Conservation (phyloP, 2,329 filamentous ascomycete genomes). For the Alternaria gansuensis region DNA sequence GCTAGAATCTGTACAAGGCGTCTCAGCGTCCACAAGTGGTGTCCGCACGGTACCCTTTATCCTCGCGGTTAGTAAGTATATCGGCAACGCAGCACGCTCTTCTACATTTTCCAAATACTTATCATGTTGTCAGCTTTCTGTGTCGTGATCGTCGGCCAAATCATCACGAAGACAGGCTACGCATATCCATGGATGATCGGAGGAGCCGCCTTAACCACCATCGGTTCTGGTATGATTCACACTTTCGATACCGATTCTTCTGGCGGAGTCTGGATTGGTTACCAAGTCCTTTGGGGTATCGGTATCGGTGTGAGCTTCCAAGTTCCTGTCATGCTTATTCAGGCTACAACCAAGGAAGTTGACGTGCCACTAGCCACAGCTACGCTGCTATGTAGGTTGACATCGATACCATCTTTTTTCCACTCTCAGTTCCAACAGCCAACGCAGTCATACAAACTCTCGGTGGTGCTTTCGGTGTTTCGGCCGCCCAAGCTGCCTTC, state of each 20-base stretch:
- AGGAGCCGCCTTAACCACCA: slow-evolving; percentile 42
- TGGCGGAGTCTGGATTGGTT: slow-evolving; percentile 57
- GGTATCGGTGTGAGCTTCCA: slow-evolving; percentile 44
- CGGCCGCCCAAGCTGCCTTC: slow-evolving; percentile 55
- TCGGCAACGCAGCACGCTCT: background rate
- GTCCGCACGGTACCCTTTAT: slow-evolving; percentile 57
- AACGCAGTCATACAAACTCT: slow-evolving; percentile 42
- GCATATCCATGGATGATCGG: slow-evolving; percentile 49
- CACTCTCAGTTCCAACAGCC: background rate
- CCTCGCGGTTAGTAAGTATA: slow-evolving; percentile 36
- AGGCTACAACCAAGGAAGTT: slow-evolving; percentile 44
- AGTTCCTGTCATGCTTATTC: slow-evolving; percentile 49
- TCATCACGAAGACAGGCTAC: slow-evolving; percentile 43
- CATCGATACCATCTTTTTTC: fast-evolving
- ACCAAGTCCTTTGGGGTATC: slow-evolving; percentile 56
- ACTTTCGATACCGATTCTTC: slow-evolving; percentile 53
- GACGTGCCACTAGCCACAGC: slow-evolving; percentile 53
- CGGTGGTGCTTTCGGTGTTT: slow-evolving; percentile 54
- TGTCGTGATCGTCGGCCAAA: slow-evolving; percentile 12
- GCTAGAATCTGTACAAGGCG: slow-evolving; percentile 25
- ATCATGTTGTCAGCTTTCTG: background rate
- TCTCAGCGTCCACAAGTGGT: slow-evolving; percentile 51
- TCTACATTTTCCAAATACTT: slow-evolving; percentile 12
- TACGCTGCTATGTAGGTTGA: slow-evolving; percentile 51
- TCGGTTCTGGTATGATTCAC: slow-evolving; percentile 56